phyloP scores from a whole-genome alignment of 352 stramenopile genomes.

The Phytopythium helicoides region DNA sequence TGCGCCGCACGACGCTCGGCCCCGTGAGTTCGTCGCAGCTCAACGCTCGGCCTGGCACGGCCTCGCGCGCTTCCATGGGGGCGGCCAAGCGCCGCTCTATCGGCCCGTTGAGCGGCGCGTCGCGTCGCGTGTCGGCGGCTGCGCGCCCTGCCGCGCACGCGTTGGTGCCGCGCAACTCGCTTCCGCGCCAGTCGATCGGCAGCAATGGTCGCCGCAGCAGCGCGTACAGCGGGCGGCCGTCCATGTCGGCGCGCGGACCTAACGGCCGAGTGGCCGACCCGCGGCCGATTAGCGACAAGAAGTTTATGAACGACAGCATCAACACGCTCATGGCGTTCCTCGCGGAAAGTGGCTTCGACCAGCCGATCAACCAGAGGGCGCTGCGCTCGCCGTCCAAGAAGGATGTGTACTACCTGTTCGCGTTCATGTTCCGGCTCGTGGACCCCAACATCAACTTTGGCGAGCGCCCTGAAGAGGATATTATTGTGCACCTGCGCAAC shows the following conservation, averaged over 20 bases:
- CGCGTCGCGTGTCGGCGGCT: conserved; percentile 48
- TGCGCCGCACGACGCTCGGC: conserved; percentile 84
- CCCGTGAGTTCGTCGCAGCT: conserved; percentile 85
- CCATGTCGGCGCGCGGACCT: conserved; percentile 30
- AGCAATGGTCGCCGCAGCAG: conserved; percentile 49
- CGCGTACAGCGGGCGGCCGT: conserved; percentile 58
- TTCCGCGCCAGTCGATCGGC: conserved; percentile 48
- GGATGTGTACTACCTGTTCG: conserved; percentile 97
- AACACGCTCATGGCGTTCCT: conserved; percentile 94
- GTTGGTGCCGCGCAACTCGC: conserved; percentile 36
- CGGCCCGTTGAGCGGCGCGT: conserved; percentile 20
- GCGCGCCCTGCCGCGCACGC: conserved; percentile 9
- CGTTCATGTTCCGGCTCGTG: conserved; percentile 95
- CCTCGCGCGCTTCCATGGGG: conserved; percentile 43
- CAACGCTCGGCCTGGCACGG: conserved; percentile 42
- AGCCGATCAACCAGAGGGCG: conserved; percentile 89
- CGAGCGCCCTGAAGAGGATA: conserved; percentile 75
- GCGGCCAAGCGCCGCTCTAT: conserved; percentile 67
- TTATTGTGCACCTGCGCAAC: conserved; percentile 65
- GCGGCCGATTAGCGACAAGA: conserved; percentile 88
- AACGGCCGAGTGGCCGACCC: conserved; percentile 66
- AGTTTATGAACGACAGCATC: conserved; percentile 92
- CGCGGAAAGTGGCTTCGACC: conserved; percentile 87
- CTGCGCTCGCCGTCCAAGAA: conserved; percentile 93
- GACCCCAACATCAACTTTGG: conserved; percentile 90